These are phyloP conservation scores for Mediolabrus comicus DNA, from an alignment of 108 stramenopile genomes.

Conservation along the genomic window DNA sequence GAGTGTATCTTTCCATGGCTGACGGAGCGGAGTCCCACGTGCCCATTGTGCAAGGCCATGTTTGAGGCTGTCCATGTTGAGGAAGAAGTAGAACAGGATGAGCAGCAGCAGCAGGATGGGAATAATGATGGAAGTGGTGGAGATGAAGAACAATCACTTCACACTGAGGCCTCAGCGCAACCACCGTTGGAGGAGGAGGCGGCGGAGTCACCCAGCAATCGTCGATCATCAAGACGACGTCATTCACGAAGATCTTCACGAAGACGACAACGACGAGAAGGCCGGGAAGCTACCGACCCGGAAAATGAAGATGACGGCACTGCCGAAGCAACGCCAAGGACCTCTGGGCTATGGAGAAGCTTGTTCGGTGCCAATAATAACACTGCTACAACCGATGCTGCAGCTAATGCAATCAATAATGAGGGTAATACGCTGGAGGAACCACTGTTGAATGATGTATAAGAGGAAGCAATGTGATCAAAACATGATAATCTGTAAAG, in stretches of 20 bases:
- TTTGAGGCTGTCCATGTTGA: constrained; percentile 42
- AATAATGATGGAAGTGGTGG: not conserved
- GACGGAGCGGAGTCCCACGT: constrained; percentile 73
- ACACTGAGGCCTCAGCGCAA: not conserved
- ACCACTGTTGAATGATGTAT: not conserved
- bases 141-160: not conserved
- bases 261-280: too few species aligned
- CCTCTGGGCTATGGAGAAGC: not conserved
- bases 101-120: constrained; percentile 1
- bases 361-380: not conserved
- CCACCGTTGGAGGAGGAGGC: too few species aligned
- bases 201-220: too few species aligned
- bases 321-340: not conserved
- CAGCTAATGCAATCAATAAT: not conserved
- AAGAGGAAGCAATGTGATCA: too few species aligned
- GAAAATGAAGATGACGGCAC: not conserved
- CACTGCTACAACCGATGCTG: not conserved
- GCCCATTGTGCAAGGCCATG: constrained; percentile 83
- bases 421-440: not conserved
- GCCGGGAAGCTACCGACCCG: too few species aligned
- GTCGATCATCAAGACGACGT: too few species aligned
- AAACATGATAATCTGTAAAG: too few species aligned
- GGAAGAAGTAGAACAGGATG: constrained; percentile 9
- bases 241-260: too few species aligned
- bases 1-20: constrained; percentile 93